A percentile compares a stretch with the other conserved stretches of the same genome.
These are phyloP conservation scores for Malus orientalis DNA, from an alignment of 306 rosid species.

Conservation along the genomic window DNA sequence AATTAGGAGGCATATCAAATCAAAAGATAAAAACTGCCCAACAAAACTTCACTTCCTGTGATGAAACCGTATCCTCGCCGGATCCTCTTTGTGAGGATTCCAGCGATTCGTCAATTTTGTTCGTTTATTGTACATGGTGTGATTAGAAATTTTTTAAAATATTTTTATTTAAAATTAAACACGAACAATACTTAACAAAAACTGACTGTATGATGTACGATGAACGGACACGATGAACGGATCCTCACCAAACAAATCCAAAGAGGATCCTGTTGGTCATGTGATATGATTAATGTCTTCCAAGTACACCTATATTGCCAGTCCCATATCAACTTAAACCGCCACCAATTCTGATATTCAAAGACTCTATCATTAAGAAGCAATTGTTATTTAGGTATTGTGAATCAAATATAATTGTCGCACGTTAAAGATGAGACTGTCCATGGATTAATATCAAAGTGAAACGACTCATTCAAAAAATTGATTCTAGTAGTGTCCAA, in stretches of 20 bases:
- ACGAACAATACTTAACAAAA: too few species aligned
- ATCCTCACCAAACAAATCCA: too few species aligned
- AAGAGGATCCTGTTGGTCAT: too few species aligned
- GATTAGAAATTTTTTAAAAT: too few species aligned
- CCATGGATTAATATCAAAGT: not conserved
- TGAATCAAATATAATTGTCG: too few species aligned
- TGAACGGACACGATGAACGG: too few species aligned
- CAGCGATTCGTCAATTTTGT: accelerated
- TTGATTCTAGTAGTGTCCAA: not conserved
- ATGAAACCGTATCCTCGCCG: too few species aligned
- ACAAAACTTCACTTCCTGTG: not conserved
- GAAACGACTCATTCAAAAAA: not conserved
- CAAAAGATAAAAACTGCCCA: not conserved
- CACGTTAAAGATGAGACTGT: too few species aligned
- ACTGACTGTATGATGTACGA: too few species aligned
- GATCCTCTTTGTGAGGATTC: too few species aligned
- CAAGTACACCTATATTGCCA: not conserved
- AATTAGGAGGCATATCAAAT: not conserved
- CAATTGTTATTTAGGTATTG: too few species aligned
- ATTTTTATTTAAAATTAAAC: too few species aligned
- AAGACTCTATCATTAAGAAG: not conserved
- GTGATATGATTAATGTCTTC: not conserved
- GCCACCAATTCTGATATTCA: not conserved
- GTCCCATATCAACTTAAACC: not conserved
- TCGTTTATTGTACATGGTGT: accelerated